Evolutionary conservation across 148 eudicot genomes (phyloP), one percentile per base, ranked within the genome.

Genomic region (Vaccinium myrtillus): DNA sequence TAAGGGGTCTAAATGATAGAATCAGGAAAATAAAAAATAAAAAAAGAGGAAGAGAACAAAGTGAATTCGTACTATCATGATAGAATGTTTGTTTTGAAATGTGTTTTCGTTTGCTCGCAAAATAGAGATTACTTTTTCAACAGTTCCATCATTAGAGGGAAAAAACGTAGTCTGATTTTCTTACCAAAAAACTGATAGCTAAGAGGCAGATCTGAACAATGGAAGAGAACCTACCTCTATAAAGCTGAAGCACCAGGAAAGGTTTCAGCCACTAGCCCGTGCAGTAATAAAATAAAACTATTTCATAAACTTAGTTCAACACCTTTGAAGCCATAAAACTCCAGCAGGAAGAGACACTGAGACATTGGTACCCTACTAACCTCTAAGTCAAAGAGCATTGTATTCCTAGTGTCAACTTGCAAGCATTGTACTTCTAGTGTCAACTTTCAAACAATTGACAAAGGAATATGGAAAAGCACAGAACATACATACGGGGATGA

Each of bases 401-500:
- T 23, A 23, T 65, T 23, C 23, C 30, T 6, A 65, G 46, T 43
- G 0, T 43, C 46, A 43, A 43, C 46, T 43, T 43, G 46, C 46
- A 43, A 43, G 21, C n/a, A 79, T 51, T 55, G 39, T 56, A 32
- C 55, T 48, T 75, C 15, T 50, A 21, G 46, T 43, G 46, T 43
- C 46, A 43, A 43, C 46, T 25, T 25, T n/a, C 61, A 25, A 51
- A 53, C 56, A 49, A 78, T n/a, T 6, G 74, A 51, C 16, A 18
- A 63, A 25, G 83, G 23, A 86, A 84, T 48, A 54, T 58, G 53
- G 27, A 39, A 80, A 83, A 85, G 84, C 50, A n/a, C 77, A 71
- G 74, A 76, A 56, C 56, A 87, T 77, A 91, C 97, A 43, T 94
- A 96, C 99, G 98, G 99, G 25, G 98, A 94, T 74, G 95, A 91